A percentile compares a stretch with the other conserved stretches of the same genome.
These are phyloP conservation scores for Plasmodium adleri DNA, from an alignment of 169 alveolate genomes.

Conservation along the genomic window DNA sequence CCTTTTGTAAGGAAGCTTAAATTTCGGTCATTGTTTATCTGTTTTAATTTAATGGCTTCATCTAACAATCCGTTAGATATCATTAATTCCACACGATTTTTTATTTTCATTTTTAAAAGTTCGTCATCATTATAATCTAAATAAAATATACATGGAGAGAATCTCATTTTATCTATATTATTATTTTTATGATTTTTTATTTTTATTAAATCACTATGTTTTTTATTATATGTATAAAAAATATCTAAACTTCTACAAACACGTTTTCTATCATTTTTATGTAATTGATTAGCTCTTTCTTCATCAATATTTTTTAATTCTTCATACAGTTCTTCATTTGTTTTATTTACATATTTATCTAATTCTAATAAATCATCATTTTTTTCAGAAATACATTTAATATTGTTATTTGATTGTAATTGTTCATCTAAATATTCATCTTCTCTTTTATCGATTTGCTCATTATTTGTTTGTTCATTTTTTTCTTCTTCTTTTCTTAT, in stretches of 20 bases:
- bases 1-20: slow-evolving; percentile 9
- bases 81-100: slow-evolving; percentile 31
- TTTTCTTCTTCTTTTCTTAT: slow-evolving; percentile 17
- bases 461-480: neutral
- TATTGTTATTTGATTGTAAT: no score
- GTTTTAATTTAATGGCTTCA: slow-evolving; percentile 67
- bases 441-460: no score
- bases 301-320: slow-evolving; percentile 76
- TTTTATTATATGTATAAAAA: slow-evolving; percentile 74
- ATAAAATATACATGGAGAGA: slow-evolving; percentile 28
- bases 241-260: slow-evolving; percentile 77
- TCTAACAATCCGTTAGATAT: slow-evolving; percentile 55
- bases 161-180: slow-evolving; percentile 59
- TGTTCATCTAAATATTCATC: no score
- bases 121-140: slow-evolving; percentile 71
- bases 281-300: slow-evolving; percentile 83
- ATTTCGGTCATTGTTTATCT: slow-evolving; percentile 74
- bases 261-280: slow-evolving; percentile 84
- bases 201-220: slow-evolving; percentile 82
- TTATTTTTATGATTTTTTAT: slow-evolving; percentile 66
- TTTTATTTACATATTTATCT: slow-evolving; percentile 46
- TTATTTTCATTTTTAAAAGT: slow-evolving; percentile 69
- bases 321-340: slow-evolving; percentile 77
- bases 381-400: neutral
- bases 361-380: neutral